phyloP scores from a whole-genome alignment of 768 basidiomycete genomes.

The Leucosporidium yakuticum region DNA sequence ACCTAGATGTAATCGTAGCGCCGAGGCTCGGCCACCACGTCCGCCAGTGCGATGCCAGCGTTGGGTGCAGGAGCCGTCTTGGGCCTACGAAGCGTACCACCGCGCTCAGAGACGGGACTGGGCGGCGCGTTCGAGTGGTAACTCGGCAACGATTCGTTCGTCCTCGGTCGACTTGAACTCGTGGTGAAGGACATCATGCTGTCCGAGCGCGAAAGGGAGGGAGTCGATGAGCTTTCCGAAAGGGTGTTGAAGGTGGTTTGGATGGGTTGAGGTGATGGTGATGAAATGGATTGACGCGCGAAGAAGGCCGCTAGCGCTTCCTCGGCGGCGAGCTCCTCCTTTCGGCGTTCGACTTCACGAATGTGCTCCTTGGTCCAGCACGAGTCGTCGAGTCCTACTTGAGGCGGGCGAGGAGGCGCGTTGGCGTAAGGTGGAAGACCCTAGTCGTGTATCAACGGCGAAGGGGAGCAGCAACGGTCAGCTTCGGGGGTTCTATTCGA shows the following conservation, averaged over 20 bases:
- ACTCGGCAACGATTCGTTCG: conserved; percentile 29
- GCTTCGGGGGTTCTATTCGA: neutral
- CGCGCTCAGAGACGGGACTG: neutral
- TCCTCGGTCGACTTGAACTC: conserved; percentile 23
- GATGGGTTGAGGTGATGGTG: neutral
- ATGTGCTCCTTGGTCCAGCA: neutral
- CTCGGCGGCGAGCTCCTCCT: neutral
- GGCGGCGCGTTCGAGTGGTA: neutral
- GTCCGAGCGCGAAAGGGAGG: neutral
- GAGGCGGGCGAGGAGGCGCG: neutral
- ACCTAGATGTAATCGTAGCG: conserved; percentile 19
- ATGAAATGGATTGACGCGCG: neutral
- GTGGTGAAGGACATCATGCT: conserved; percentile 44
- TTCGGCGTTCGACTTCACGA: neutral
- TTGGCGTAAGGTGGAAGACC: neutral
- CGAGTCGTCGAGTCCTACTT: neutral
- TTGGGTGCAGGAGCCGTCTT: neutral
- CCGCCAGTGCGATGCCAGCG: neutral
- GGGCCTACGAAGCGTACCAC: neutral
- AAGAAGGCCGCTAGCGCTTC: neutral
- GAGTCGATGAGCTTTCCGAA: neutral
- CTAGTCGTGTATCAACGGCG: neutral
- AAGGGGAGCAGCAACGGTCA: neutral
- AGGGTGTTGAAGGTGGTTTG: neutral
- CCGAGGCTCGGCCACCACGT: neutral